Conservation (phyloP, 1,284 basidiomycete genomes). For the Sanghuangporus baumii region DNA sequence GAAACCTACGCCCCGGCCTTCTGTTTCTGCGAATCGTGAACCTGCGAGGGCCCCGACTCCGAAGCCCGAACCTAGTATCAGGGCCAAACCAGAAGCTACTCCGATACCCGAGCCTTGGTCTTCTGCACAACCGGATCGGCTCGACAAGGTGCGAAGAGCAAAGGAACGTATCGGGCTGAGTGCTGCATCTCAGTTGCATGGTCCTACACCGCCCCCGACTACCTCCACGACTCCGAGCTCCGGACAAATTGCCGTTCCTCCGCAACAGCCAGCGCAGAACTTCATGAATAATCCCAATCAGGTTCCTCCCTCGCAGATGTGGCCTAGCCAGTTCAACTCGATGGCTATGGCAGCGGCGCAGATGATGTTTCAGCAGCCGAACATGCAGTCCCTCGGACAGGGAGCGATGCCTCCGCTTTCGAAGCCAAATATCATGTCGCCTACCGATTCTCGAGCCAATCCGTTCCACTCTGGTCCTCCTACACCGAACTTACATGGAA, state of each 20-base stretch:
- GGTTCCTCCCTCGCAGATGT: background rate
- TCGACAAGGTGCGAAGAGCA: slow-evolving; percentile 6
- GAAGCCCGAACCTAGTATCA: background rate
- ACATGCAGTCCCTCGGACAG: background rate
- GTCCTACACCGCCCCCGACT: slow-evolving; percentile 4
- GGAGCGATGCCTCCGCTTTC: background rate
- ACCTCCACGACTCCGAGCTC: background rate
- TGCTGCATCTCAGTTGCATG: background rate
- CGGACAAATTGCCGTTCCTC: background rate
- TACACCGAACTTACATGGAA: background rate
- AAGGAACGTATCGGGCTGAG: slow-evolving; percentile 3
- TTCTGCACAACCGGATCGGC: background rate
- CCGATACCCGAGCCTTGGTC: background rate
- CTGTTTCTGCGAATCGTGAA: background rate
- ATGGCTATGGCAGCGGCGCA: background rate
- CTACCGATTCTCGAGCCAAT: slow-evolving; percentile 1
- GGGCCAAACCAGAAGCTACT: background rate
- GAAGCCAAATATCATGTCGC: background rate
- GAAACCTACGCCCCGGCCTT: background rate
- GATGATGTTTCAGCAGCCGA: background rate
- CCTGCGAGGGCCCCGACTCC: background rate
- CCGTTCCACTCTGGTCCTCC: background rate
- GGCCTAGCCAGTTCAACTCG: background rate
- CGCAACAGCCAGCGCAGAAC: background rate
- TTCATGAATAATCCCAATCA: background rate